phyloP scores from a whole-genome alignment of 805 yeast species.

The Geotrichum ghanense region DNA sequence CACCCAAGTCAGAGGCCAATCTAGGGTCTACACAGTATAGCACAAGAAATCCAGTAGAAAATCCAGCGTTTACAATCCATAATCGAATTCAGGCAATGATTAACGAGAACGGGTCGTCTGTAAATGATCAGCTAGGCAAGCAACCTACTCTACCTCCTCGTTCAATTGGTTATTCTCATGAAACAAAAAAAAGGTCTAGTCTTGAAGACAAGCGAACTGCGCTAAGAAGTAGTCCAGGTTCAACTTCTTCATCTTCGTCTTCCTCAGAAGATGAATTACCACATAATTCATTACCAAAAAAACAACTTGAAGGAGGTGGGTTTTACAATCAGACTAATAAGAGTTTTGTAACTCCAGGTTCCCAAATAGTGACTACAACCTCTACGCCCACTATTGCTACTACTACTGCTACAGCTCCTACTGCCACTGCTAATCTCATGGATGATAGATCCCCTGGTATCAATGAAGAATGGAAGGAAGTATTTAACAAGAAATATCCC shows the following conservation, averaged over 20 bases:
- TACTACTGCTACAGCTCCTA: background rate
- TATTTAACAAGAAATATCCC: conserved; percentile 1
- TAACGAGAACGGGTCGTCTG: background rate
- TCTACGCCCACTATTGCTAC: background rate
- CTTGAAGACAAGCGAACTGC: too few species aligned
- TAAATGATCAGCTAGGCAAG: background rate
- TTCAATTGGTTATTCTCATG: too few species aligned
- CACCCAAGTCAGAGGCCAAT: background rate
- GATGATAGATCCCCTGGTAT: conserved; percentile 1
- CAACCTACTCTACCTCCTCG: too few species aligned
- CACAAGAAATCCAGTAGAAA: background rate
- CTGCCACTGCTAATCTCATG: background rate
- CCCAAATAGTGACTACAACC: too few species aligned
- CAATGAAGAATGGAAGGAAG: conserved; percentile 2
- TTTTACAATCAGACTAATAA: background rate
- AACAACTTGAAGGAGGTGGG: background rate
- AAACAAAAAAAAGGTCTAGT: too few species aligned
- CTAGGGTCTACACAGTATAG: background rate
- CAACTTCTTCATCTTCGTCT: background rate
- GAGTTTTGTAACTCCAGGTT: background rate
- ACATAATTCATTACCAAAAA: background rate
- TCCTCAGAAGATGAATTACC: conserved; percentile 1
- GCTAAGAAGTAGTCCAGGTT: too few species aligned
- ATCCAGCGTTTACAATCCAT: background rate
- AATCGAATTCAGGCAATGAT: conserved; percentile 1